A percentile compares a stretch with the other conserved stretches of the same genome.
Conservation (phyloP, 352 stramenopile genomes). For the Phytophthora foliorum region DNA sequence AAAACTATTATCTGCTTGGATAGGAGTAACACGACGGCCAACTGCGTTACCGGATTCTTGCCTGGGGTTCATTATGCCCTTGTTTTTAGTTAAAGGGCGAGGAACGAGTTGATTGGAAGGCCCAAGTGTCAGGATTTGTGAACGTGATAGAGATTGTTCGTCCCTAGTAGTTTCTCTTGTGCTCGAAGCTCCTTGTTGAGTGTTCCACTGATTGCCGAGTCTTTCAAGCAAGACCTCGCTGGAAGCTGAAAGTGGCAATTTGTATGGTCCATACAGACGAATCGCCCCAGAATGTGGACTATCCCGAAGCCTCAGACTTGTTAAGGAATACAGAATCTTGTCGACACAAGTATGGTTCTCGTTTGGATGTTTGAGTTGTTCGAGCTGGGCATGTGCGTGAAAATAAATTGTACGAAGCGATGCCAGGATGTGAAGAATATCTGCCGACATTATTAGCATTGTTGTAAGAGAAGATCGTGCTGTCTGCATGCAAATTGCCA, state of each 20-base stretch:
- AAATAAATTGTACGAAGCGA: constrained; percentile 25
- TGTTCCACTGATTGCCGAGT: constrained; percentile 2
- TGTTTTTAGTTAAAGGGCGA: not conserved
- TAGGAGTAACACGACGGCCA: no score
- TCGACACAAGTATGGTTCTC: not conserved
- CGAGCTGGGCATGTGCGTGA: not conserved
- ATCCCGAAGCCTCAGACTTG: not conserved
- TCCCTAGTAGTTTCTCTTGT: not conserved
- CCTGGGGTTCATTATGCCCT: not conserved
- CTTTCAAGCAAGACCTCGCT: constrained; percentile 4
- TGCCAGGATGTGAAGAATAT: constrained; percentile 22
- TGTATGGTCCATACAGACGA: constrained; percentile 17
- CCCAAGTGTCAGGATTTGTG: not conserved
- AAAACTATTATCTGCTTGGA: no score
- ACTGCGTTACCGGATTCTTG: no score
- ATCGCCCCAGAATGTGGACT: constrained; percentile 19
- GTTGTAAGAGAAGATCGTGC: constrained; percentile 30
- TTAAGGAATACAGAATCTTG: not conserved
- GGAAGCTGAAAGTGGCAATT: constrained; percentile 9
- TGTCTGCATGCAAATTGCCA: constrained; percentile 48
- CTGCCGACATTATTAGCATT: constrained; percentile 14
- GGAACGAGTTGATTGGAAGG: constrained; percentile 8
- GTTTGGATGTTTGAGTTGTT: not conserved
- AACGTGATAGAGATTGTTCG: not conserved
- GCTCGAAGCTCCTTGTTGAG: not conserved